A percentile compares a stretch with the other conserved stretches of the same genome.
Conservation (phyloP, 192 early-diverging fungal genomes). For the Entomortierella chlamydospora region DNA sequence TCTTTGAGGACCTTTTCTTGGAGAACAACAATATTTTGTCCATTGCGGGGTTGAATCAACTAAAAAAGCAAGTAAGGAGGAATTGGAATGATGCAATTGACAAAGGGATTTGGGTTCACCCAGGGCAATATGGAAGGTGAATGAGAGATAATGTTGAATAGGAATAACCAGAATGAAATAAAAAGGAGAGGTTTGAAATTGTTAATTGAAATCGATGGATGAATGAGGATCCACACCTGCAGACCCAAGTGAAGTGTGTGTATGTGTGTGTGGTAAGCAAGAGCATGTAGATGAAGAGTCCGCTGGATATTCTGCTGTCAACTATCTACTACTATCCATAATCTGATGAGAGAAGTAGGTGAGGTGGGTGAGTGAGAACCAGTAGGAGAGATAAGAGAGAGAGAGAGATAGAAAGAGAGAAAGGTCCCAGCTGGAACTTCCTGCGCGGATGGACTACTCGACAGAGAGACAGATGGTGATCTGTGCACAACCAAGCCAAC, state of each 20-base stretch:
- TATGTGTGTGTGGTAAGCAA: not conserved
- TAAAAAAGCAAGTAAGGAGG: not conserved
- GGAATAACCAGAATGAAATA: not conserved
- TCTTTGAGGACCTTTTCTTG: conserved; percentile 23
- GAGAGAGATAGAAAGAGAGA: not conserved
- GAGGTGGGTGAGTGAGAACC: too few species aligned
- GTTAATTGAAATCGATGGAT: not conserved
- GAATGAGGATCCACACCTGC: not conserved
- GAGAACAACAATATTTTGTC: conserved; percentile 15
- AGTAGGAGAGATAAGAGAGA: not conserved
- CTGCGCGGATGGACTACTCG: too few species aligned
- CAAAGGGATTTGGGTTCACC: not conserved
- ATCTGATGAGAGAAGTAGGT: too few species aligned
- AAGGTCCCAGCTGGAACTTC: not conserved
- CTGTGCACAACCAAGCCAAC: too few species aligned
- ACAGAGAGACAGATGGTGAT: too few species aligned
- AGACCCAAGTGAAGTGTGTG: not conserved
- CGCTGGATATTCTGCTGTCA: too few species aligned
- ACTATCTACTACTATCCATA: too few species aligned
- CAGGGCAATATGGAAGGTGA: conserved; percentile 44
- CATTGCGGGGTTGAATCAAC: conserved; percentile 6
- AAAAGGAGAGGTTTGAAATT: not conserved
- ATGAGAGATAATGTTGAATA: conserved; percentile 2
- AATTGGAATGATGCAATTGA: conserved; percentile 20
- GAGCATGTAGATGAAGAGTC: too few species aligned